Evolutionary conservation across 176 grass and related monocot species (phyloP), one percentile per base, ranked within the genome.

Genomic region (Carex scoparia): DNA sequence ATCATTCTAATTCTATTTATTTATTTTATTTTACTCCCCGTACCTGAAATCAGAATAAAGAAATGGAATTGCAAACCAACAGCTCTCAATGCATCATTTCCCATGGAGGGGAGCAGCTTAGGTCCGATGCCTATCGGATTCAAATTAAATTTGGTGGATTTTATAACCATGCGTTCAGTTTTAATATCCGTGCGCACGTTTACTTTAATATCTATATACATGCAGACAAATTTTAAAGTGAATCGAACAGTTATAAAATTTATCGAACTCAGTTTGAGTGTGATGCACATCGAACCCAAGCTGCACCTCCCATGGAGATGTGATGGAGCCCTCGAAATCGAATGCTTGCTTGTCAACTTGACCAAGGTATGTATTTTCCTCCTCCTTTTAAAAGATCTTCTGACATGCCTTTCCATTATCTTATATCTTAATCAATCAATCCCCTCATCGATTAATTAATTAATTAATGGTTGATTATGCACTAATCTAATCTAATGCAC

Each of bases 321-420:
- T 23, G 23, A 23, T 23, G 23, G 70, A 85, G 55, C 57, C 74
- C 84, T 28, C 8, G 14, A 53, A 86, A 23, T 23, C 23, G 23
- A 23, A 23, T 23, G 23, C 23, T 23, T 86, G 60, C 84, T 69
- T 69, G 42, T 86, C 74, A 80, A 80, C 59, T 80, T 44, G 59
- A 59, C 61, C 33, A 80, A 86, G 60, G 38, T 73, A 86, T 86
- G 58, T 80, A 12, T 28, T 10, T 67, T 65, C 13, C 55, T 73
- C 13, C 55, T 73, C 54, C 68, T 30, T 82, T 82, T 48, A 28
- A 82, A 82, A 82, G 76, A 60, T 79, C 31, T 33, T 28, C 53
- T 79, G 76, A 60, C 80, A 65, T 28, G 7, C 62, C 80, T 23
- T 66, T 82, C 55, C 60, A 66, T 66, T 53, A 82, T 66, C 30